A percentile compares a stretch with the other conserved stretches of the same genome.
These are phyloP conservation scores for Pseudogymnoascus sp. DNA, from an alignment of 2,329 filamentous ascomycete species.

Conservation along the genomic window DNA sequence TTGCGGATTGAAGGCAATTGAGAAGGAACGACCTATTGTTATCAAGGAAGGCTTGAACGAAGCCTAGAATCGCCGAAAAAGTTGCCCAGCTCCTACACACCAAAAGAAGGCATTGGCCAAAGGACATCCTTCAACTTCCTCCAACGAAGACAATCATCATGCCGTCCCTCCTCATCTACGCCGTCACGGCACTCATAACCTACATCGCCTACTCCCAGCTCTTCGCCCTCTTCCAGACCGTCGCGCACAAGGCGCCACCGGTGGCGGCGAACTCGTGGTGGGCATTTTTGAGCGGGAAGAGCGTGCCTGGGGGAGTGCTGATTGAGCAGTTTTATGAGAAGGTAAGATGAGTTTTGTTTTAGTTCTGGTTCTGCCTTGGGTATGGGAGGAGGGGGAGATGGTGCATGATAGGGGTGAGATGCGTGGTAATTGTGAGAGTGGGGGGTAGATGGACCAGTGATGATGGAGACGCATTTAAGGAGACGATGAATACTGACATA, in stretches of 20 bases:
- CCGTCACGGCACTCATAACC: not conserved
- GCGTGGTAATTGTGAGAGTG: not conserved
- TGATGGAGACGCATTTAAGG: not conserved
- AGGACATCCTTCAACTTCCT: not conserved
- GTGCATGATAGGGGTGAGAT: not conserved
- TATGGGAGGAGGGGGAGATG: not conserved
- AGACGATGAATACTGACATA: not conserved
- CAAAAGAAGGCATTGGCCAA: not conserved
- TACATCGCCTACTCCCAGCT: not conserved
- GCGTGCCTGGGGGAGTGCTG: not conserved
- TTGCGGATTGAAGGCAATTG: no score
- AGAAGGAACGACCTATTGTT: no score
- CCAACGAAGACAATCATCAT: not conserved
- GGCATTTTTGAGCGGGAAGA: not conserved
- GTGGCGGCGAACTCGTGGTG: not conserved
- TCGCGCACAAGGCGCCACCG: not conserved
- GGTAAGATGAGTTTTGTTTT: not conserved
- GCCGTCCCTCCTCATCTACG: not conserved
- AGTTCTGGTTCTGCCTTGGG: not conserved
- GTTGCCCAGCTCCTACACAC: no score
- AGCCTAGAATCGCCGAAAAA: no score
- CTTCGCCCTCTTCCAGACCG: not conserved
- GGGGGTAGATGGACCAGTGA: not conserved
- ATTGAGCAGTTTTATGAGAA: not conserved
- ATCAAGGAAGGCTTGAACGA: no score